Percentiles rank a stretch among this genome's conserved stretches.
These are phyloP conservation scores for Aspergillus fumigatus DNA, from an alignment of 2,329 filamentous ascomycete genomes.

Conservation along the genomic window DNA sequence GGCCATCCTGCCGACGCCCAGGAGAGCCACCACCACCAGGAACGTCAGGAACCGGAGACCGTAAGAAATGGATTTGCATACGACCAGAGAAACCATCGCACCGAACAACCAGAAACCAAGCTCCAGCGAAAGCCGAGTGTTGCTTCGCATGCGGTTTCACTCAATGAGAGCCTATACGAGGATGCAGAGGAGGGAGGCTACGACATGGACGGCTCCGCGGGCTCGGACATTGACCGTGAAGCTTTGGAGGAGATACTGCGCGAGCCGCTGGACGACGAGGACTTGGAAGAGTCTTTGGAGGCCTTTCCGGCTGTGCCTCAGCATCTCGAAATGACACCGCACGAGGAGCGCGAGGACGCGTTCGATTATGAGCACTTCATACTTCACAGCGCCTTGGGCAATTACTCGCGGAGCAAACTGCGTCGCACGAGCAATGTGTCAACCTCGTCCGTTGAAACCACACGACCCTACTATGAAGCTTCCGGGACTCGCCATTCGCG, in stretches of 20 bases:
- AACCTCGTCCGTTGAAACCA: slow-evolving; percentile 50
- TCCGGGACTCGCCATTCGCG: slow-evolving; percentile 39
- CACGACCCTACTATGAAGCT: slow-evolving; percentile 26
- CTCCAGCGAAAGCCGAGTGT: slow-evolving; percentile 3
- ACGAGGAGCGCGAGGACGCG: slow-evolving; percentile 89
- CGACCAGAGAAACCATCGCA: slow-evolving; percentile 2
- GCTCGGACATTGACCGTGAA: slow-evolving; percentile 59
- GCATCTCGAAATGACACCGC: slow-evolving; percentile 60
- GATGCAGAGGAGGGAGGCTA: slow-evolving; percentile 41
- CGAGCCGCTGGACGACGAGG: slow-evolving; percentile 37
- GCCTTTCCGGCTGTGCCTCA: slow-evolving; percentile 29
- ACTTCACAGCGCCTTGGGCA: slow-evolving; percentile 85
- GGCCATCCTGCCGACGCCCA: slow-evolving; percentile 32
- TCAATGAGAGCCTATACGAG: slow-evolving; percentile 37
- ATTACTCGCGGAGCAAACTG: slow-evolving; percentile 33
- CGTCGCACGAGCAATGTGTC: slow-evolving; percentile 35
- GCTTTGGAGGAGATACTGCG: slow-evolving; percentile 52
- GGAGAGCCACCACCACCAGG: slow-evolving; percentile 16
- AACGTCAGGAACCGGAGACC: slow-evolving; percentile 13
- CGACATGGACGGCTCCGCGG: slow-evolving; percentile 23
- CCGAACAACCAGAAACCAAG: slow-evolving; percentile 1
- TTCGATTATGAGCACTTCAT: slow-evolving; percentile 98
- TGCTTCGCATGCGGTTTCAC: slow-evolving; percentile 8
- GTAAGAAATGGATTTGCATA: slow-evolving; percentile 7
- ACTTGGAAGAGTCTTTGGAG: slow-evolving; percentile 32